Evolutionary conservation across 495 filamentous ascomycete species (phyloP).

Genomic region (Penicillium chermesinum): DNA sequence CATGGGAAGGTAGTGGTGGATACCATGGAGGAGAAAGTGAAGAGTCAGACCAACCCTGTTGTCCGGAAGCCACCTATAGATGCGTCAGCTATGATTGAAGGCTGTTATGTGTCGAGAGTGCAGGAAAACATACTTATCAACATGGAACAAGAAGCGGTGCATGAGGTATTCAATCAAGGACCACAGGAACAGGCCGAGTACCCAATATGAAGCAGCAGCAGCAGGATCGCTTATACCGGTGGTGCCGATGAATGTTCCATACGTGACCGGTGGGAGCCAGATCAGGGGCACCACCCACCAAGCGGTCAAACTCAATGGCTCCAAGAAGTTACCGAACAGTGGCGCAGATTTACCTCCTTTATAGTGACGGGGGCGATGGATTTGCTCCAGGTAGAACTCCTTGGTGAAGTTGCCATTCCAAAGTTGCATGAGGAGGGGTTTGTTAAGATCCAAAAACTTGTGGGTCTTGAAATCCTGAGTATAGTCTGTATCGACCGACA

Average conservation of each 20-base stretch:
- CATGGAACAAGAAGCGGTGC: slow-evolving; percentile 91
- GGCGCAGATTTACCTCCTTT: slow-evolving; percentile 87
- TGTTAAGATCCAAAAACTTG: slow-evolving; percentile 89
- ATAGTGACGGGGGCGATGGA: slow-evolving; percentile 93
- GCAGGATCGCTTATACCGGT: slow-evolving; percentile 47
- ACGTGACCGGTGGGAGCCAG: slow-evolving; percentile 80
- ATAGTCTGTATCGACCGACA: slow-evolving; percentile 79
- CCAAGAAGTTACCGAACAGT: slow-evolving; percentile 95
- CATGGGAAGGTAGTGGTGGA: slow-evolving; percentile 99
- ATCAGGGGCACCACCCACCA: slow-evolving; percentile 84
- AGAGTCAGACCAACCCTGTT: slow-evolving; percentile 81
- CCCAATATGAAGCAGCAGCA: slow-evolving; percentile 51
- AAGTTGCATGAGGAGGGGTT: slow-evolving; percentile 81
- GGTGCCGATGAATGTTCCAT: slow-evolving; percentile 64
- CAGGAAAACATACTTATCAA: slow-evolving; percentile 67
- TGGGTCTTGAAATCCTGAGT: slow-evolving; percentile 70
- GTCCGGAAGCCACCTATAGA: slow-evolving; percentile 76
- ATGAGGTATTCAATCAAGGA: slow-evolving; percentile 84
- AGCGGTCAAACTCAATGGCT: slow-evolving; percentile 87
- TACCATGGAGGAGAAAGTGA: slow-evolving; percentile 93
- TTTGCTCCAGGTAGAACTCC: slow-evolving; percentile 91
- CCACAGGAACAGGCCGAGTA: slow-evolving; percentile 70
- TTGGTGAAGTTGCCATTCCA: slow-evolving; percentile 86
- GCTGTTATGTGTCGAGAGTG: background rate
- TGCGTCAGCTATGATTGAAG: slow-evolving; percentile 7